A percentile compares a stretch with the other conserved stretches of the same genome.
These are phyloP conservation scores for Pleodorina starrii DNA, from an alignment of 139 green algal genomes.

Conservation along the genomic window DNA sequence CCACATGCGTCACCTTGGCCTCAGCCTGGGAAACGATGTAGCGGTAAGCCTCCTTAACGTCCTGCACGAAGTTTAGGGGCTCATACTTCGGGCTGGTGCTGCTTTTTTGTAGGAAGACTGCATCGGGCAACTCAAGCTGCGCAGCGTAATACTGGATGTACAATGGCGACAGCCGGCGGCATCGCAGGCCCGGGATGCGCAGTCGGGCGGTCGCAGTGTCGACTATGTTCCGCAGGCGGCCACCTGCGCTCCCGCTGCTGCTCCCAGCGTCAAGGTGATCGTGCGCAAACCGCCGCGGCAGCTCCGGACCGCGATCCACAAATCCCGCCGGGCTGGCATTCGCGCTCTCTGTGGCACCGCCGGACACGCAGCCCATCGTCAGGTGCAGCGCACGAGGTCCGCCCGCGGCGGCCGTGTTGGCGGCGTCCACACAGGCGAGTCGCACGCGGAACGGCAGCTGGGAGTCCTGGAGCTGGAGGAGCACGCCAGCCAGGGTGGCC, in stretches of 20 bases:
- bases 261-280: not conserved
- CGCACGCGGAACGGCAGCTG: not conserved
- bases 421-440: not conserved
- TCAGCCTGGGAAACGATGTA: not conserved
- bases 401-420: not conserved
- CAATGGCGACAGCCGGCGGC: not conserved
- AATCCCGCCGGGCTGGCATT: not conserved
- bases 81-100: conserved; percentile 24
- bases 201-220: not conserved
- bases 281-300: conserved; percentile 30
- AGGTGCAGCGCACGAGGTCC: not conserved
- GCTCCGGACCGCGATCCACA: not conserved
- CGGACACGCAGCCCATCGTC: not conserved
- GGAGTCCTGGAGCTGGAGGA: not conserved
- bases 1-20: not conserved
- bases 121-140: not conserved
- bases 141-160: not conserved
- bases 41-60: not conserved
- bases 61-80: conserved; percentile 33
- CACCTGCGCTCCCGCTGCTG: not conserved
- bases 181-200: not conserved
- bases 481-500: not conserved
- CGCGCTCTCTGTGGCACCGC: not conserved
- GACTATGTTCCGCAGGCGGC: not conserved
- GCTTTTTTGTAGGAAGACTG: not conserved